Conservation (phyloP, 148 eudicot genomes). For the Gaultheria prostrata region DNA sequence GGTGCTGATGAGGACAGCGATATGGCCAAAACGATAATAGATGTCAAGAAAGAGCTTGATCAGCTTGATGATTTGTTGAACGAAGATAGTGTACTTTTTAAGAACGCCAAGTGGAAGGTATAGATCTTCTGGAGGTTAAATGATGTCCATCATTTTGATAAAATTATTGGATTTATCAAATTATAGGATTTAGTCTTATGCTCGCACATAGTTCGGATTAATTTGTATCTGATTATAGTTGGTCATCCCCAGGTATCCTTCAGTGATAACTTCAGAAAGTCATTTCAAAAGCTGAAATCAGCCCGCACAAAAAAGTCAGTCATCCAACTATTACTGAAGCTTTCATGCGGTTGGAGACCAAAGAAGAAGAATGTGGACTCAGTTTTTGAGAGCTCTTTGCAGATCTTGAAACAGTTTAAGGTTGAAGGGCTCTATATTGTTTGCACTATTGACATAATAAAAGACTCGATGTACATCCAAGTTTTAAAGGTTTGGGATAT, state of each 20-base stretch:
- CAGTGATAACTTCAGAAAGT: constrained; percentile 63
- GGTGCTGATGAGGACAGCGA: constrained; percentile 53
- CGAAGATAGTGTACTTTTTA: constrained; percentile 52
- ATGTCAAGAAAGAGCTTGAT: constrained; percentile 59
- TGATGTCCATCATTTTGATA: not conserved
- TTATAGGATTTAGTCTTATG: not conserved
- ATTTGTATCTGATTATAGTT: not conserved
- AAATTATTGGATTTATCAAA: too few relatives aligned
- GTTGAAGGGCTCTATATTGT: constrained; percentile 56
- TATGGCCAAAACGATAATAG: constrained; percentile 45
- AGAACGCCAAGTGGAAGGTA: constrained; percentile 68
- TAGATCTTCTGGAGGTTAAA: not conserved
- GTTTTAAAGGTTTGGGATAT: constrained; percentile 76
- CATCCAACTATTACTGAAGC: constrained; percentile 49
- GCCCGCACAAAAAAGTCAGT: constrained; percentile 39
- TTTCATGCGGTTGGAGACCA: constrained; percentile 77
- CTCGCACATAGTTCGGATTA: not conserved
- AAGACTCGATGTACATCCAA: constrained; percentile 43
- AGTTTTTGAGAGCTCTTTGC: constrained; percentile 40
- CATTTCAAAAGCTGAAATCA: constrained; percentile 51
- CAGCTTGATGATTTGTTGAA: constrained; percentile 64
- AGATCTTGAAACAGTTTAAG: constrained; percentile 57
- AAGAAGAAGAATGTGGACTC: constrained; percentile 44
- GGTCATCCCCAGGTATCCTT: constrained; percentile 45
- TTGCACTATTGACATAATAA: constrained; percentile 52